These are phyloP conservation scores for Trichoderma gamsii DNA, from an alignment of 495 filamentous ascomycete genomes.

Conservation along the genomic window DNA sequence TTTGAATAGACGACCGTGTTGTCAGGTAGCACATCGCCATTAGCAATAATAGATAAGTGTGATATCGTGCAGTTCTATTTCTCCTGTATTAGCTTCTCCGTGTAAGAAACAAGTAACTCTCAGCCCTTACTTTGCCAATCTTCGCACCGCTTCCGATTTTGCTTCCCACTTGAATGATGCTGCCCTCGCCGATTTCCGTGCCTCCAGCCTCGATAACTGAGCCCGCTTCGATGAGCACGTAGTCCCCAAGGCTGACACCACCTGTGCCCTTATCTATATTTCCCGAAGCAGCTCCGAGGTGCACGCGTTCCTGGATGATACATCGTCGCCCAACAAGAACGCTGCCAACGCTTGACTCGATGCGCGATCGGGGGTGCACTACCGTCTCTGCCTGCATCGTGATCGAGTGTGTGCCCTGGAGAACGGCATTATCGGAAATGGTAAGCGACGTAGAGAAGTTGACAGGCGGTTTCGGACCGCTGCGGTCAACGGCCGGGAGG, in stretches of 20 bases:
- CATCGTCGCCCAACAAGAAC: slow-evolving; percentile 67
- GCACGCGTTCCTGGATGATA: slow-evolving; percentile 67
- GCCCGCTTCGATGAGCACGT: slow-evolving; percentile 55
- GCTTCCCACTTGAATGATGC: slow-evolving; percentile 54
- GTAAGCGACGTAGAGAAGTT: slow-evolving; percentile 62
- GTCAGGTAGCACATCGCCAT: slow-evolving; percentile 53
- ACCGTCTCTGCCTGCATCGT: slow-evolving; percentile 64
- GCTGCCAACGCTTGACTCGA: slow-evolving; percentile 63
- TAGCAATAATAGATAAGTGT: slow-evolving; percentile 43
- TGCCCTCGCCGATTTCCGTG: slow-evolving; percentile 55
- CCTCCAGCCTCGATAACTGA: slow-evolving; percentile 56
- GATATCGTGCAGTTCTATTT: slow-evolving; percentile 51
- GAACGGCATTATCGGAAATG: slow-evolving; percentile 67
- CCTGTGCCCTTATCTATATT: slow-evolving; percentile 23
- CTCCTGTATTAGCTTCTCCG: slow-evolving; percentile 17
- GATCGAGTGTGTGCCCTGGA: slow-evolving; percentile 68
- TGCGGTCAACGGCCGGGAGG: slow-evolving; percentile 35
- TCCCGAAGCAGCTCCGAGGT: slow-evolving; percentile 44
- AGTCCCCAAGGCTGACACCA: slow-evolving; percentile 48
- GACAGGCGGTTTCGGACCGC: slow-evolving; percentile 57
- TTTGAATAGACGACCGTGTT: slow-evolving; percentile 61
- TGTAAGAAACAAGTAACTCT: not conserved
- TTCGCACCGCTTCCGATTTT: slow-evolving; percentile 54
- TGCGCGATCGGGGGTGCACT: slow-evolving; percentile 71
- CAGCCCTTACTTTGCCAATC: slow-evolving; percentile 53